A percentile compares a stretch with the other conserved stretches of the same genome.
Conservation (phyloP, 2,329 filamentous ascomycete species). For the Penicillium sp. region DNA sequence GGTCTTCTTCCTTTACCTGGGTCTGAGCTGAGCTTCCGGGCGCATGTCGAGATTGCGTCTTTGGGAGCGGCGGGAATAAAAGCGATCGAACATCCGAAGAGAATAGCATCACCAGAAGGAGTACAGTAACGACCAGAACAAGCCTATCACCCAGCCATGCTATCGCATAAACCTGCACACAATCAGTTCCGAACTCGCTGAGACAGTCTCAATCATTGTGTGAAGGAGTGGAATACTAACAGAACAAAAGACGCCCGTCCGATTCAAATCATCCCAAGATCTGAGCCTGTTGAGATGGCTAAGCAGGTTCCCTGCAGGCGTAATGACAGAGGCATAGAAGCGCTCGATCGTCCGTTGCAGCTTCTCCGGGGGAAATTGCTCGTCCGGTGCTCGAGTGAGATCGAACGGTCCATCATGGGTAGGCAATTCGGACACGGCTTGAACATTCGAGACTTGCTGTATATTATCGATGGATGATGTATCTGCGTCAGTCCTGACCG, state of each 20-base stretch:
- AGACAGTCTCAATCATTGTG: too few species aligned
- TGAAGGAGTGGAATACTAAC: slow-evolving; percentile 38
- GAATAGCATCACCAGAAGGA: not conserved
- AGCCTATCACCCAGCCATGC: slow-evolving; percentile 79
- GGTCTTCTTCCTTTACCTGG: not conserved
- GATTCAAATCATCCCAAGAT: slow-evolving; percentile 75
- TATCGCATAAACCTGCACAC: slow-evolving; percentile 54
- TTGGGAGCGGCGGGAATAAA: not conserved
- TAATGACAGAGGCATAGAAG: slow-evolving; percentile 78
- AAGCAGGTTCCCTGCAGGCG: slow-evolving; percentile 67
- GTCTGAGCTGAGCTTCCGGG: not conserved
- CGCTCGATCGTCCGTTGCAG: slow-evolving; percentile 77
- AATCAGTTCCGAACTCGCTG: too few species aligned
- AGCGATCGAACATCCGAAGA: not conserved
- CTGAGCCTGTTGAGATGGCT: slow-evolving; percentile 79
- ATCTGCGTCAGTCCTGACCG: too few species aligned
- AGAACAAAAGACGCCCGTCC: slow-evolving; percentile 70
- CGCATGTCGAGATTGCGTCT: too few species aligned
- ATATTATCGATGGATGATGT: too few species aligned
- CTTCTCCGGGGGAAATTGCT: slow-evolving; percentile 85
- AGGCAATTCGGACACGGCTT: slow-evolving; percentile 62
- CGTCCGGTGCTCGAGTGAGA: slow-evolving; percentile 79
- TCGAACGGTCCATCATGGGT: slow-evolving; percentile 68
- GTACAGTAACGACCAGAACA: slow-evolving; percentile 36
- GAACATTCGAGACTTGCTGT: slow-evolving; percentile 72